Conservation (phyloP, 331 rosid genomes). For the Acacia pycnantha region DNA sequence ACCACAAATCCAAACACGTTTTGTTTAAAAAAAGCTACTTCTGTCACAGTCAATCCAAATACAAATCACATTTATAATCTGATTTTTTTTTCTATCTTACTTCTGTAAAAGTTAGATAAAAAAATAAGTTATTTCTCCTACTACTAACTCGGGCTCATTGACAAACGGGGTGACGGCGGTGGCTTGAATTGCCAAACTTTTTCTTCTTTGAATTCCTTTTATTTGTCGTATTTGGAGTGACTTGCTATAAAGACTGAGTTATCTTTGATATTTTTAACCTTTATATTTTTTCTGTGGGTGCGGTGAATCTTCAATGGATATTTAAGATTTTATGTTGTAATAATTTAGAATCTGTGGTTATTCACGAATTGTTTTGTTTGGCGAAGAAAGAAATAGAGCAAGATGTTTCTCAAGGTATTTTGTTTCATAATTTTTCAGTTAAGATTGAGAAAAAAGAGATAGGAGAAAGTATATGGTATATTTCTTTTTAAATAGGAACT, state of each 20-base stretch:
- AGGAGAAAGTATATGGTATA: slow-evolving; percentile 78
- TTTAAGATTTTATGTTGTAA: background rate
- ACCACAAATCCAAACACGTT: too few relatives aligned
- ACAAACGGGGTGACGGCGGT: too few relatives aligned
- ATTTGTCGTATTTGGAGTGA: background rate
- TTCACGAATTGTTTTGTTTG: slow-evolving; percentile 55
- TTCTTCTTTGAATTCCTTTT: too few relatives aligned
- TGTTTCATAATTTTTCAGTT: slow-evolving; percentile 61
- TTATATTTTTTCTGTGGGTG: background rate
- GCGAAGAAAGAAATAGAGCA: slow-evolving; percentile 96
- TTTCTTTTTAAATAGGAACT: background rate
- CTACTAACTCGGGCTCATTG: too few relatives aligned
- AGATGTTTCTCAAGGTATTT: slow-evolving; percentile 70
- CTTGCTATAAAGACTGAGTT: background rate
- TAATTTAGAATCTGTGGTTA: slow-evolving; percentile 6
- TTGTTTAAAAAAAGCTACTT: too few relatives aligned
- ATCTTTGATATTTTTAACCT: background rate
- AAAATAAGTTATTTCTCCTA: too few relatives aligned
- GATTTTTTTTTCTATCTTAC: too few relatives aligned
- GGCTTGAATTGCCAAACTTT: too few relatives aligned
- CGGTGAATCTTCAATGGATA: background rate
- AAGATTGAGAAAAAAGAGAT: slow-evolving; percentile 76
- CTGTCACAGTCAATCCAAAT: too few relatives aligned
- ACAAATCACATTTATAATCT: too few relatives aligned
- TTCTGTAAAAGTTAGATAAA: too few relatives aligned